Evolutionary conservation across 257 asterid genomes (phyloP).

Genomic region (Thymus quinquecostatus): DNA sequence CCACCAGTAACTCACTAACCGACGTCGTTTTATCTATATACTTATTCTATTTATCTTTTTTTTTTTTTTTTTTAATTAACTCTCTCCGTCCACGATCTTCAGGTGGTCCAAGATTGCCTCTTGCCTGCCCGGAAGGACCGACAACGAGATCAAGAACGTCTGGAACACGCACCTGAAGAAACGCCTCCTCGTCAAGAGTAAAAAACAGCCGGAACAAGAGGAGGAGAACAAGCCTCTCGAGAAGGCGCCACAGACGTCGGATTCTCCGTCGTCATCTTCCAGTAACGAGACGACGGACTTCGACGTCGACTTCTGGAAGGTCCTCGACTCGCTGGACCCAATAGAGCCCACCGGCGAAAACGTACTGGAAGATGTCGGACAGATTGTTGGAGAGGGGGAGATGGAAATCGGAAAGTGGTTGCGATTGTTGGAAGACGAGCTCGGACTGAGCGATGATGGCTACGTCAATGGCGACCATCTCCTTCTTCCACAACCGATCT

Average conservation of each 20-base stretch:
- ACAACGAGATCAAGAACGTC: conserved; percentile 80
- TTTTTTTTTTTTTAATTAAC: too few relatives aligned
- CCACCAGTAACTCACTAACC: conserved; percentile 21
- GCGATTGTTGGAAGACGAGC: conserved; percentile 56
- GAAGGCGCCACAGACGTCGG: not conserved
- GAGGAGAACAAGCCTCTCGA: not conserved
- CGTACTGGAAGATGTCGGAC: not conserved
- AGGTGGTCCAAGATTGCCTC: conserved; percentile 92
- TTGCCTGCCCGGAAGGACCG: conserved; percentile 75
- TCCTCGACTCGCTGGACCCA: conserved; percentile 39
- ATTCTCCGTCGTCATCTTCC: conserved; percentile 34
- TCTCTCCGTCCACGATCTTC: not conserved
- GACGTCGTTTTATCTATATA: too few relatives aligned
- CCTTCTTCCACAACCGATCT: too few relatives aligned
- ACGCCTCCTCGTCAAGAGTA: not conserved
- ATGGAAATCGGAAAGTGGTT: conserved; percentile 48
- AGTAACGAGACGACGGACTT: conserved; percentile 19
- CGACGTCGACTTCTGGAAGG: conserved; percentile 49
- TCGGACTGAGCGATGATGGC: conserved; percentile 43
- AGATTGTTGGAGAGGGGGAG: conserved; percentile 7
- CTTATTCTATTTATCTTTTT: too few relatives aligned
- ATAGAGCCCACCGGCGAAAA: not conserved
- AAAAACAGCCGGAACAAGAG: not conserved
- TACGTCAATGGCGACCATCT: not conserved
- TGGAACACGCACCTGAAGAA: conserved; percentile 86